Conservation (phyloP, 1,284 basidiomycete genomes). For the Papiliotrema fonsecae region DNA sequence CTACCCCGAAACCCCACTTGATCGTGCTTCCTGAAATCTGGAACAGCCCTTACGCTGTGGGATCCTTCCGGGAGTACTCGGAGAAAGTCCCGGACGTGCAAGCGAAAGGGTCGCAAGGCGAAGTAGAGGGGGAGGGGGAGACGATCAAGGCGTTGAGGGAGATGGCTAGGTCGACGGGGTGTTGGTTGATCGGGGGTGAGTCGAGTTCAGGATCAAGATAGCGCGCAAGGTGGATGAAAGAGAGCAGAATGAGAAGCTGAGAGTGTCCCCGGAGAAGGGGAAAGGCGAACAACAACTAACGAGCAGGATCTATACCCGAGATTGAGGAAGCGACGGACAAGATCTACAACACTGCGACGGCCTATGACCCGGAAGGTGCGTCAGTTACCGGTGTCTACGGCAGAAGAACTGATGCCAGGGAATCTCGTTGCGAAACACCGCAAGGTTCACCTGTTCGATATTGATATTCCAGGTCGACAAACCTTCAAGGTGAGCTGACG, state of each 20-base stretch:
- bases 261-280: not conserved
- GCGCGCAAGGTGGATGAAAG: not conserved
- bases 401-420: constrained; percentile 52
- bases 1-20: constrained; percentile 59
- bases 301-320: constrained; percentile 81
- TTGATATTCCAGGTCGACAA: constrained; percentile 95
- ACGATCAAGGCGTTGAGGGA: constrained; percentile 76
- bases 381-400: not conserved
- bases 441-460: constrained; percentile 96
- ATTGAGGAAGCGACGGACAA: constrained; percentile 59
- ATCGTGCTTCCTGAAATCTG: constrained; percentile 96
- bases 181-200: constrained; percentile 88
- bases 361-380: constrained; percentile 78
- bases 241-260: too few relatives aligned
- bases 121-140: constrained; percentile 51
- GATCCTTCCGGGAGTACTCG: constrained; percentile 76
- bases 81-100: constrained; percentile 61
- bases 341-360: constrained; percentile 88
- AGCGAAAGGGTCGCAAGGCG: too few relatives aligned
- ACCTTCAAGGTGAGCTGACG: constrained; percentile 73
- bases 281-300: constrained; percentile 4
- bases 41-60: constrained; percentile 92
- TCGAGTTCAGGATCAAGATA: not conserved
- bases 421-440: constrained; percentile 82
- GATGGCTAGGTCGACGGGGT: constrained; percentile 71